Base-by-base conservation (phyloP, 352 stramenopile species). In the Phytopythium ostracodes region DNA sequence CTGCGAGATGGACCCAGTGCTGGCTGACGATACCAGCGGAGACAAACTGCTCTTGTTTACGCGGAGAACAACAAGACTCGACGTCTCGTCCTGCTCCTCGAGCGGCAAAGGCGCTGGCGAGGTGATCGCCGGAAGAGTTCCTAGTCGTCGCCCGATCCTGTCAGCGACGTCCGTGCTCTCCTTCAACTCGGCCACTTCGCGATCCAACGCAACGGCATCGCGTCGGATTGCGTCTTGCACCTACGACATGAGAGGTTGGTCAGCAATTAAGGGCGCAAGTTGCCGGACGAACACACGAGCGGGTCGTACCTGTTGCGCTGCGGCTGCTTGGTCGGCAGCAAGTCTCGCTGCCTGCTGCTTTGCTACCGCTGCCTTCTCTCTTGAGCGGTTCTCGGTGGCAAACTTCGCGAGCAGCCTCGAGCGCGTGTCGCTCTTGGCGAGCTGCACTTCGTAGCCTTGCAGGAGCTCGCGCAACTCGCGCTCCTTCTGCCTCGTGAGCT, bases 71-170 rank as follows among this genome's bases (percentile, higher is more conserved):
- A 89, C 56, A 6, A 83, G 18, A 22, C 58, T 76, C 3, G 77
- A 81, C 2, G 66, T 88, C 51, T 91, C 82, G n/a, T 84, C 72
- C 51, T 91, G 76, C 25, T 84, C 76, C 3, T 59, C 44, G n/a
- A 40, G 43, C 3, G 60, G 24, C 5, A 50, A 11, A 7, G 77
- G 64, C 15, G 57, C n/a, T 2, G 79, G 72, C 1, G 72, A 73
- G 56, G 78, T 71, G 64, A 91, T 87, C 31, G 79, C 72, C 47
- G 82, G 82, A 1, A 91, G 75, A 14, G 80, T 62, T 11, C 82
- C 82, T 1, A 61, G 73, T 27, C 72, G 71, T 4, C 82, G 68
- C 12, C 76, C 79, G 31, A 88, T 73, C 15, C 77, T 68, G 17
- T 84, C 69, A 0, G 76, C 75, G 18, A 44, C 38, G 2, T 70